Evolutionary conservation across 306 rosid genomes (phyloP), one percentile per base, ranked within the genome.

Genomic region (Parietaria judaica): DNA sequence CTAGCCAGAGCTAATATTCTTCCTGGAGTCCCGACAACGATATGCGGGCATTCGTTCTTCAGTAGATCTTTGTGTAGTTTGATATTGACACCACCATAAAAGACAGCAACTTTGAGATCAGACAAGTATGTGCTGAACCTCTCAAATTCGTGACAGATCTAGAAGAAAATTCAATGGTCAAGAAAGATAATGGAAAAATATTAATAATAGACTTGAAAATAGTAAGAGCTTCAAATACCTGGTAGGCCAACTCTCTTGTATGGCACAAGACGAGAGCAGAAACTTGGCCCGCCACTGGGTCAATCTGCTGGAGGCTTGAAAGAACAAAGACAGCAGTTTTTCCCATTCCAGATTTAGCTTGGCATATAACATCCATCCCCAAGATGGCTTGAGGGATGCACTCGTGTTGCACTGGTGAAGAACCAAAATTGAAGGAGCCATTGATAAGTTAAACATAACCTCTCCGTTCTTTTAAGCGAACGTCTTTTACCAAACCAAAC

Each of bases 311-410:
- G 75, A 94, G 71, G 36, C 86, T 66, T 8, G 99, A 94, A 39
- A 94, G 89, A 76, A 94, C 99, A 79, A 94, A 94, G 9, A 94
- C 99, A 65, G 99, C 99, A 15, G 99, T 94, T 71, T 94, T 94
- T 35, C 99, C 99, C 99, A 94, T 94, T 51, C 99, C 99, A 63
- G 99, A 94, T 79, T 94, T 94, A 6, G 99, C 99, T 81, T 94
- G 99, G 52, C 99, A 94, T 70, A 94, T 78, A 12, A 94, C 99
- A 81, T 94, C 99, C 99, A 94, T 94, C 14, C 99, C 99, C 38
- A 94, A 87, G 66, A 94, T 88, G 44, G 99, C 99, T 89, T 94
- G 99, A 6, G 99, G 99, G 58, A 94, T 94, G 79, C 99, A 94
- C 67, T 94, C 99, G 46, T 94, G 99, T 94, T 94, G 99, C 71